Conservation (phyloP, 768 basidiomycete genomes). For the Clitopilus passeckerianus region DNA sequence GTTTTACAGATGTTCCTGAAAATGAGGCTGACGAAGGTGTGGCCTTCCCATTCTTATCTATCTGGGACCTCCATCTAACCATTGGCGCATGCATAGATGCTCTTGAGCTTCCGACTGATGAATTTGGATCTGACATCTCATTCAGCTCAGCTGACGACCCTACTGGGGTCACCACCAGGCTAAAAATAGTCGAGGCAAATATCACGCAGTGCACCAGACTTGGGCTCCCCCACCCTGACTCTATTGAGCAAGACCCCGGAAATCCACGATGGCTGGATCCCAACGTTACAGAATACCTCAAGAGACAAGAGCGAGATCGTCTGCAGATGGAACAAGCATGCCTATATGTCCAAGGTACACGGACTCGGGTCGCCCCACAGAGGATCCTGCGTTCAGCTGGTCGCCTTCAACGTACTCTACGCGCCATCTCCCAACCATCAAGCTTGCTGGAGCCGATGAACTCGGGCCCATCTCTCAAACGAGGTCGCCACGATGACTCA, state of each 20-base stretch:
- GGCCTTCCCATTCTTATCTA: not conserved
- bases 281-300: conserved; percentile 5
- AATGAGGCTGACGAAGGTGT: not conserved
- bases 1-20: not conserved
- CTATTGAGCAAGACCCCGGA: not conserved
- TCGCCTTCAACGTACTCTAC: not conserved
- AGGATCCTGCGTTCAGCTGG: not conserved
- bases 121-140: not conserved
- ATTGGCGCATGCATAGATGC: not conserved
- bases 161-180: not conserved
- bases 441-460: not conserved
- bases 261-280: conserved; percentile 7
- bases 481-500: not conserved
- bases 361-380: not conserved
- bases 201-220: conserved; percentile 4
- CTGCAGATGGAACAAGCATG: not conserved
- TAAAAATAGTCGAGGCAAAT: conserved; percentile 4
- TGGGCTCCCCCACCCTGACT: conserved; percentile 8
- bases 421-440: not conserved
- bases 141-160: not conserved
- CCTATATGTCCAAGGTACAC: not conserved
- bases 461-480: not conserved
- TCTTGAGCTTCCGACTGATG: not conserved
- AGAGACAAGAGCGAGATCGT: not conserved
- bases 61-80: not conserved